Evolutionary conservation across 1,284 basidiomycete genomes (phyloP).

Genomic region (Acaromyces ingoldii): DNA sequence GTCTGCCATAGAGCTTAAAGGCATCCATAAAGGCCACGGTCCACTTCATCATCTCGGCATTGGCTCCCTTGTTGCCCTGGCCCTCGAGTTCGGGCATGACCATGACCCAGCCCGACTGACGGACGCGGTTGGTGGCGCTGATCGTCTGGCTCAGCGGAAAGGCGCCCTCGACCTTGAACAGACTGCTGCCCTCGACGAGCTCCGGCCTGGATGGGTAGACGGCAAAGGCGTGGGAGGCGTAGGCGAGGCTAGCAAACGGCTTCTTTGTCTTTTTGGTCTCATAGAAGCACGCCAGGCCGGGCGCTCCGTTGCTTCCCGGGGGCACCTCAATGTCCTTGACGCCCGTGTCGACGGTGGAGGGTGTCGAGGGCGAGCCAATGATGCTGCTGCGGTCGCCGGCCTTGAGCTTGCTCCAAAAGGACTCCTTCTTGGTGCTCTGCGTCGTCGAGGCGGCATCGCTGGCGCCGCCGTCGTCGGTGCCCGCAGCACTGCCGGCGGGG

Average conservation of each 20-base stretch:
- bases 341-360: constrained; percentile 12
- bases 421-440: neutral
- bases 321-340: constrained; percentile 35
- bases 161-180: constrained; percentile 49
- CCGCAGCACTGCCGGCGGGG: neutral
- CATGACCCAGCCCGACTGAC: constrained; percentile 52
- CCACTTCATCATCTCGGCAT: constrained; percentile 87
- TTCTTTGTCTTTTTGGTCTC: constrained; percentile 46
- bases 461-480: constrained; percentile 6
- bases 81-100: constrained; percentile 56
- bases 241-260: constrained; percentile 44
- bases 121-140: constrained; percentile 60
- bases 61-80: constrained; percentile 61
- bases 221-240: constrained; percentile 44
- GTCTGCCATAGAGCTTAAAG: constrained; percentile 49
- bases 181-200: constrained; percentile 45
- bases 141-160: constrained; percentile 33
- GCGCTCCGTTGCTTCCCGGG: constrained; percentile 35
- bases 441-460: constrained; percentile 24
- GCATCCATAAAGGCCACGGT: constrained; percentile 55
- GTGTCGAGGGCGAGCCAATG: constrained; percentile 7
- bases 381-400: constrained; percentile 9
- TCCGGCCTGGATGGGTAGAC: constrained; percentile 49
- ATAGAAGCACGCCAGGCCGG: constrained; percentile 45
- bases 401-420: constrained; percentile 10